These are phyloP conservation scores for Monosporascus sp. DNA, from an alignment of 2,329 filamentous ascomycete genomes.

Conservation along the genomic window DNA sequence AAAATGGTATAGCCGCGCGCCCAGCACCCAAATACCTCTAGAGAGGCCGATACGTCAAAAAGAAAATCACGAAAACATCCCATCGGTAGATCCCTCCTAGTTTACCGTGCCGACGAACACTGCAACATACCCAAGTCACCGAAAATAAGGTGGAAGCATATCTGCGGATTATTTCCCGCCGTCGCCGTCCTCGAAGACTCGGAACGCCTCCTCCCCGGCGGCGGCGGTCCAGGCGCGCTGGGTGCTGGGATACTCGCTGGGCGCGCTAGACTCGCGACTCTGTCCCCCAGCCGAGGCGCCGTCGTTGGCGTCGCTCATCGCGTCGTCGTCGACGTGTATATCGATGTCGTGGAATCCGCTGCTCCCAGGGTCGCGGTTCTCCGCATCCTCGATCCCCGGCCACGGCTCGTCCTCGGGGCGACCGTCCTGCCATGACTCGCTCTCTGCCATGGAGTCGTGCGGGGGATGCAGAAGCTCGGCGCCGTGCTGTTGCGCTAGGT, in stretches of 20 bases:
- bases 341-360: conserved; percentile 6
- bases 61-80: too few species aligned
- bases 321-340: conserved; percentile 20
- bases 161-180: conserved; percentile 2
- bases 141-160: too few species aligned
- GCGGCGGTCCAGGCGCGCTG: conserved; percentile 17
- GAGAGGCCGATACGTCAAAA: not conserved
- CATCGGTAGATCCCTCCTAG: too few species aligned
- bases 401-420: conserved; percentile 50
- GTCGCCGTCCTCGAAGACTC: conserved; percentile 10
- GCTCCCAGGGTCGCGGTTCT: conserved; percentile 42
- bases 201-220: conserved; percentile 12
- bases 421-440: conserved; percentile 12
- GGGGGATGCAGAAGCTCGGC: conserved; percentile 10
- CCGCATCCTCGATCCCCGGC: conserved; percentile 52
- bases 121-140: too few species aligned
- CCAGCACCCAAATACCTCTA: not conserved
- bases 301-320: conserved; percentile 15
- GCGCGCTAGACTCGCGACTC: conserved; percentile 21
- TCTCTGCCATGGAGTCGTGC: conserved; percentile 6
- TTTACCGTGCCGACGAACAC: too few species aligned
- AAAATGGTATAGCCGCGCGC: not conserved
- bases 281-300: conserved; percentile 2
- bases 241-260: conserved; percentile 25
- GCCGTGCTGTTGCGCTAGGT: conserved; percentile 20